These are phyloP conservation scores for Porphyrellus cyaneotinctus DNA, from an alignment of 768 basidiomycete species.

Conservation along the genomic window DNA sequence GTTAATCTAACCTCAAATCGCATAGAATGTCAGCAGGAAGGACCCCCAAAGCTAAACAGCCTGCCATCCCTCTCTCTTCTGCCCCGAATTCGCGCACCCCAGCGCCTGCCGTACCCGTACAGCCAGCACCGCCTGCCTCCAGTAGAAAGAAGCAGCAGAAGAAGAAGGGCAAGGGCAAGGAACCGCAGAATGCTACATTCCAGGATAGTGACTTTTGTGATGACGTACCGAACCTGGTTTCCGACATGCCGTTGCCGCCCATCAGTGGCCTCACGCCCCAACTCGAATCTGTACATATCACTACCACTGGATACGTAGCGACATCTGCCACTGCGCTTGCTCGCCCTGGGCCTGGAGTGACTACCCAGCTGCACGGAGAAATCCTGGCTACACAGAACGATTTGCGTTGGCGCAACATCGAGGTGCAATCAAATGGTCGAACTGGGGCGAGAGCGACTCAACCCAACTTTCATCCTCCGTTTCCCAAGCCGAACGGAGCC, in stretches of 20 bases:
- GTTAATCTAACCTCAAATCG: slow-evolving; percentile 17
- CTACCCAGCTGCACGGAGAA: slow-evolving; percentile 50
- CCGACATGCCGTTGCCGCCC: slow-evolving; percentile 15
- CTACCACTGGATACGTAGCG: slow-evolving; percentile 43
- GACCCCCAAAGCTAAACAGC: slow-evolving; percentile 26
- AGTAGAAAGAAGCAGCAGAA: slow-evolving; percentile 44
- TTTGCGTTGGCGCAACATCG: slow-evolving; percentile 46
- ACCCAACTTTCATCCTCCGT: slow-evolving; percentile 11
- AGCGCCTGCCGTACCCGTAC: slow-evolving; percentile 6
- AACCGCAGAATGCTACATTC: slow-evolving; percentile 9
- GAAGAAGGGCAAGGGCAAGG: slow-evolving; percentile 41
- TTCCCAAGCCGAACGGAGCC: slow-evolving; percentile 23
- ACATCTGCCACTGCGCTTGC: slow-evolving; percentile 33
- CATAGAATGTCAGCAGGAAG: slow-evolving; percentile 29
- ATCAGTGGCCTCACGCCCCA: slow-evolving; percentile 41
- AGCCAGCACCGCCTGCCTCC: slow-evolving; percentile 3
- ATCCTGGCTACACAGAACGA: slow-evolving; percentile 59
- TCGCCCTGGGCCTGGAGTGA: slow-evolving; percentile 29
- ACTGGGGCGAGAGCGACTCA: slow-evolving; percentile 25
- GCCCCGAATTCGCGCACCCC: slow-evolving; percentile 6
- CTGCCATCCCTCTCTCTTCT: slow-evolving; percentile 4
- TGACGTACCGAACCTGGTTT: slow-evolving; percentile 24
- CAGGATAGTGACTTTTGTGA: slow-evolving; percentile 19
- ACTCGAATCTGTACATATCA: slow-evolving; percentile 45
- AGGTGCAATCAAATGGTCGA: slow-evolving; percentile 26